Evolutionary conservation across 805 yeast genomes (phyloP), one percentile per base, ranked within the genome.

Genomic region (Lachancea dasiensis): DNA sequence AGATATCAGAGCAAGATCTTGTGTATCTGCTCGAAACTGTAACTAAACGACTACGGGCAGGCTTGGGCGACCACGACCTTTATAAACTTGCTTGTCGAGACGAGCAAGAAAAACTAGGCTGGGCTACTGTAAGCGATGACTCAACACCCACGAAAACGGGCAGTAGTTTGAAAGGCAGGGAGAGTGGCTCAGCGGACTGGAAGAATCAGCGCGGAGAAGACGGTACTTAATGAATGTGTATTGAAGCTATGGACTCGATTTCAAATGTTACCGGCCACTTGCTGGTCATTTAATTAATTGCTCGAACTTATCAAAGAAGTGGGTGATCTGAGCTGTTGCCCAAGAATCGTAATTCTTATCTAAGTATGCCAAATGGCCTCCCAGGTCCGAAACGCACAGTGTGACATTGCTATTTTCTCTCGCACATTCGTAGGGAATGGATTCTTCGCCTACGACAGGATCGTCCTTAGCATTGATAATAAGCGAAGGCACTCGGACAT

Each of bases 141-240:
- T n/a, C 19, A 10, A 18, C 11, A n/a, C 17, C 33, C 3, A 33
- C 33, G 6, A 36, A 39, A 8, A 31, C 51, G 3, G 29, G 34
- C 4, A 31, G 41, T 23, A 47, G 38, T 3, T 56, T 57, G 23
- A 52, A 46, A 27, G 70, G 70, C 18, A 55, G 97, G 40, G 81
- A 84, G 54, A 79, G 87, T 34, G 97, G 97, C 0, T 67, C 75
- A 4, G 70, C 67, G 0, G 81, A 69, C 31, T 89, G 97, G 97
- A 81, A 82, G 1, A 54, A 63, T n/a, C 44, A 68, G 0, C 67
- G 97, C 49, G 95, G 95, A 1, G 97, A 89, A 56, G 75, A 64
- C 39, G 95, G 94, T 9, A 38, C 38, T 18, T 54, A 36, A 41
- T 18, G 29, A 31, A 17, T 33, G 33, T 30, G 23, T 11, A 28